Conservation (phyloP, 768 basidiomycete genomes). For the Mrakia hoshinonis region DNA sequence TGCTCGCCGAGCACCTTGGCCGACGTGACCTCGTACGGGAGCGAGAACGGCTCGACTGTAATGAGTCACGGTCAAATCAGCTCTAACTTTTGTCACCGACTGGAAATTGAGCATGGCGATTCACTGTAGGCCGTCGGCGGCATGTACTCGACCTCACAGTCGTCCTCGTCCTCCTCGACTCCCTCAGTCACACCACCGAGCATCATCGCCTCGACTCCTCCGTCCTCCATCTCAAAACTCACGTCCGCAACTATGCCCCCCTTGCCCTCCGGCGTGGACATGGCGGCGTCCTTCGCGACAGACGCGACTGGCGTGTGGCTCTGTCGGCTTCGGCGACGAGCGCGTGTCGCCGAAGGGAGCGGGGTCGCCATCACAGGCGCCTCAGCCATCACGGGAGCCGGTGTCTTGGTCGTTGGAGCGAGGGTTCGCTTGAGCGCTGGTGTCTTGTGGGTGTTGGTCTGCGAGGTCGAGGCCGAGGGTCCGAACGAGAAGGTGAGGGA, state of each 20-base stretch:
- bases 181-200: background rate
- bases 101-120: background rate
- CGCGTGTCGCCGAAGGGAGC: background rate
- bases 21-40: conserved; percentile 7
- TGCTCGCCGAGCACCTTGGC: conserved; percentile 8
- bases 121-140: conserved; percentile 8
- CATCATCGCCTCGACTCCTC: conserved; percentile 3
- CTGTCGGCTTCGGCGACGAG: background rate
- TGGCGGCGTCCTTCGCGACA: background rate
- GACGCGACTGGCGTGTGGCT: background rate
- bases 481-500: conserved; percentile 11
- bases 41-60: conserved; percentile 8
- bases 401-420: background rate
- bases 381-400: background rate
- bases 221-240: conserved; percentile 10
- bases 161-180: conserved; percentile 3
- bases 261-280: conserved; percentile 3
- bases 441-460: background rate
- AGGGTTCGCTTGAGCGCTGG: background rate
- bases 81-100: background rate
- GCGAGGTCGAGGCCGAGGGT: background rate
- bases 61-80: background rate
- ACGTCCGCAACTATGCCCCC: background rate
- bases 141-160: conserved; percentile 8
- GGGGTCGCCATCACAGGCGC: background rate